Base-by-base conservation (phyloP, 805 yeast species). In the Lachancea nothofagi region DNA sequence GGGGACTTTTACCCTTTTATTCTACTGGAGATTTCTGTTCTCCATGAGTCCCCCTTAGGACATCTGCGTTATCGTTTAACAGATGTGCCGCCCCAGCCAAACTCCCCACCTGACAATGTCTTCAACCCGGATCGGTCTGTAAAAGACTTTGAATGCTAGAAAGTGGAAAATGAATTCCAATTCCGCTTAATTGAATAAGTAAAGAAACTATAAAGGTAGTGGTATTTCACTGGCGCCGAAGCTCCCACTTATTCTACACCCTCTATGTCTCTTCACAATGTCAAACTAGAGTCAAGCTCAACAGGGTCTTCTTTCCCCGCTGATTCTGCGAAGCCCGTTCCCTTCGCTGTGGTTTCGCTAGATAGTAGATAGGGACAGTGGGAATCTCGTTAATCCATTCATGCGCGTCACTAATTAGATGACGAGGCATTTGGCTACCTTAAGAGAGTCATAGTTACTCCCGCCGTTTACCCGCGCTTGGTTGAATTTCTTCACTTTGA, bases 51-150 rank as follows among this genome's bases (percentile, higher is more conserved):
- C 66, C 67, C 68, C 69, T 63, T 51, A 51, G 55, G 55, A 63
- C 69, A 65, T 57, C 70, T 64, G 69, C 69, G 67, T 64, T 65
- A 65, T 64, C 67, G 66, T 64, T 64, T 64, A 65, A 64, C 67
- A 65, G 67, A 64, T 61, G 68, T 64, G 66, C 66, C 68, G 66
- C 68, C 67, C 66, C 68, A 62, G 69, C 67, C 68, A 64, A 63
- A 65, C 68, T 64, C 66, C 66, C 64, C 64, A 60, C 63, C 65
- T 58, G 65, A 62, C 67, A 61, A 58, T 61, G 67, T 62, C 66
- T 62, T 61, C 64, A 59, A 57, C 61, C 50, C 50, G 50, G 52
- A 48, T 48, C 45, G 42, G 59, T 55, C 52, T 46, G 53, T 50
- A 49, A 54, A 47, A 54, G 44, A 50, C 55, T 53, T 53, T 60